Percentiles rank a stretch among this genome's conserved stretches.
These are phyloP conservation scores for Globisporangium camurandrum DNA, from an alignment of 352 stramenopile genomes.

Conservation along the genomic window DNA sequence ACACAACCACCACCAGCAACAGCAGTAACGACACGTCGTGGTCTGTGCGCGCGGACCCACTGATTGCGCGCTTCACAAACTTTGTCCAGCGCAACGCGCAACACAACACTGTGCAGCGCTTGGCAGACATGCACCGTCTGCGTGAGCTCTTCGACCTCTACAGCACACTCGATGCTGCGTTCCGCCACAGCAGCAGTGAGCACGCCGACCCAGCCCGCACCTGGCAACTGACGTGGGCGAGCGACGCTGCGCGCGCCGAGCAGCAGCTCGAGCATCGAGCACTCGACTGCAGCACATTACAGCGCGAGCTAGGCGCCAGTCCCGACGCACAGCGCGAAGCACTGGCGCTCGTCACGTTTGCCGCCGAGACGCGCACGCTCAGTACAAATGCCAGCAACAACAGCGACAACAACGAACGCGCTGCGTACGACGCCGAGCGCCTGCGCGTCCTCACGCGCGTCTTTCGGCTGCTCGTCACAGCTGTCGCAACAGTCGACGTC, in stretches of 20 bases:
- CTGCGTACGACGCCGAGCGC: not conserved
- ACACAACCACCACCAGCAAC: not conserved
- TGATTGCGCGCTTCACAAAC: constrained; percentile 20
- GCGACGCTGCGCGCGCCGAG: constrained; percentile 33
- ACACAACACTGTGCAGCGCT: constrained; percentile 23
- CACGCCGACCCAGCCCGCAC: constrained; percentile 35
- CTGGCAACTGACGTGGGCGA: constrained; percentile 45
- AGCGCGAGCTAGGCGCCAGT: constrained; percentile 12
- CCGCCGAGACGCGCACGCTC: constrained; percentile 25
- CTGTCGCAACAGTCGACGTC: constrained; percentile 1
- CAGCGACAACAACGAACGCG: constrained; percentile 8
- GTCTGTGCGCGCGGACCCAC: constrained; percentile 6
- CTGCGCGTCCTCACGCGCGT: constrained; percentile 1
- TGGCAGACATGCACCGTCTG: constrained; percentile 27
- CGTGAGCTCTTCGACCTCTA: constrained; percentile 30
- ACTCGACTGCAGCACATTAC: constrained; percentile 13
- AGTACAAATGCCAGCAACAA: constrained; percentile 9
- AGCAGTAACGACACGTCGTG: not conserved
- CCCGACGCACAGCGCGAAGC: constrained; percentile 16
- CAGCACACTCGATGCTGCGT: constrained; percentile 25
- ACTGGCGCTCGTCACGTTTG: constrained; percentile 48
- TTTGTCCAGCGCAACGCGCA: constrained; percentile 23
- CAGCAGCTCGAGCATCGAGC: constrained; percentile 28
- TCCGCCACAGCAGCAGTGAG: constrained; percentile 24
- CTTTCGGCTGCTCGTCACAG: constrained; percentile 6